These are phyloP conservation scores for Calonectria pseudoturangicola DNA, from an alignment of 2,329 filamentous ascomycete species.

Conservation along the genomic window DNA sequence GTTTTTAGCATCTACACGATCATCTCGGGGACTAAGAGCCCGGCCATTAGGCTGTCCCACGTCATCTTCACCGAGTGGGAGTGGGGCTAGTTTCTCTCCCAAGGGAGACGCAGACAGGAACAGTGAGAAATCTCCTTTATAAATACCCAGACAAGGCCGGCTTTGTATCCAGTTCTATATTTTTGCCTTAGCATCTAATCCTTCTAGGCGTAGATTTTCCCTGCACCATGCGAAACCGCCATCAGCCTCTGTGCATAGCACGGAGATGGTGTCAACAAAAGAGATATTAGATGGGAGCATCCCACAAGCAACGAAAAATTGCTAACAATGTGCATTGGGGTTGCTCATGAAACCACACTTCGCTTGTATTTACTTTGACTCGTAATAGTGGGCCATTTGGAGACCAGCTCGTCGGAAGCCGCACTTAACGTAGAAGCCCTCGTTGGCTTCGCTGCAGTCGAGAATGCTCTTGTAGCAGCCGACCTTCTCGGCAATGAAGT, in stretches of 20 bases:
- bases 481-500: conserved; percentile 89
- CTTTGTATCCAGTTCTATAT: conserved; percentile 44
- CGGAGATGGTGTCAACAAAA: conserved; percentile 37
- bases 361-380: conserved; percentile 69
- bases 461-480: conserved; percentile 99
- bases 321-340: neutral
- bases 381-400: conserved; percentile 98
- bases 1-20: neutral
- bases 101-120: neutral
- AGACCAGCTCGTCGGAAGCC: conserved; percentile 93
- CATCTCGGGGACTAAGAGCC: conserved; percentile 2
- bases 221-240: conserved; percentile 53
- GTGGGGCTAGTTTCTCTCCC: neutral
- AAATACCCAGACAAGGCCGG: conserved; percentile 6
- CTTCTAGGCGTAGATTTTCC: conserved; percentile 54
- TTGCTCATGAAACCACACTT: conserved; percentile 42
- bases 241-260: conserved; percentile 51
- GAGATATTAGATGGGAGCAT: conserved; percentile 36
- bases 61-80: conserved; percentile 15
- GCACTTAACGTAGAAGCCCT: conserved; percentile 99
- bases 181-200: conserved; percentile 44
- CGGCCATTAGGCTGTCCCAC: neutral
- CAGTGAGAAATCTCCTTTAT: conserved; percentile 17
- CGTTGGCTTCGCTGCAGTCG: conserved; percentile 96
- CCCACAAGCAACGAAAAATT: neutral